These are phyloP conservation scores for Ceratocystis destructans DNA, from an alignment of 2,329 filamentous ascomycete species.

Conservation along the genomic window DNA sequence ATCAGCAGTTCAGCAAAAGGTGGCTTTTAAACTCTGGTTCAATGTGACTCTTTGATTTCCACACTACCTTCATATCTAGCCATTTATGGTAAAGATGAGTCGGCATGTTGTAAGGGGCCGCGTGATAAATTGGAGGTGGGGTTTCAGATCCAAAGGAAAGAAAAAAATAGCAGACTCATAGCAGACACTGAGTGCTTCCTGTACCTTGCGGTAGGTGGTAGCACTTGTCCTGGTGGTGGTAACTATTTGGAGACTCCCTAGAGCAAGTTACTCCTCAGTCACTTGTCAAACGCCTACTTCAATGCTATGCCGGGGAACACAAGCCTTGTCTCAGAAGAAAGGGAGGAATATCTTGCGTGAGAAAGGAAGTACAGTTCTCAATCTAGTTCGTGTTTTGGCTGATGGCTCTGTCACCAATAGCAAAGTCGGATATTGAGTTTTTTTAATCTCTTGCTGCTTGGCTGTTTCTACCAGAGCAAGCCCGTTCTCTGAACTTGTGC, in stretches of 20 bases:
- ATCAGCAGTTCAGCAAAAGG: neutral
- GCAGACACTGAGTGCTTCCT: neutral
- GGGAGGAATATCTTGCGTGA: neutral
- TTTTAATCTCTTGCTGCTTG: neutral
- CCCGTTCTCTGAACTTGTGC: neutral
- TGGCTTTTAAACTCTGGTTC: neutral
- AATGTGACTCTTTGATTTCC: conserved; percentile 1
- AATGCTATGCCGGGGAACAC: neutral
- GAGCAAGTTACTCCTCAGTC: too few relatives aligned
- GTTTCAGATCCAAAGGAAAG: neutral
- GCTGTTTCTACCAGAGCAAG: neutral
- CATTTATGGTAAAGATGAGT: neutral
- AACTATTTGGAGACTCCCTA: too few relatives aligned
- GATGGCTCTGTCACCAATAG: neutral
- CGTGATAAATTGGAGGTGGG: neutral
- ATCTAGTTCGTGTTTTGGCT: neutral
- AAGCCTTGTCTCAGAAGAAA: neutral
- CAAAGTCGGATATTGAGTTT: neutral
- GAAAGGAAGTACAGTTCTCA: neutral
- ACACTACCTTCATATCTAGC: neutral
- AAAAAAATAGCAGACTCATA: neutral
- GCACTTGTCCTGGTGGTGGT: neutral
- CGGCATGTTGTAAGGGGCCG: neutral
- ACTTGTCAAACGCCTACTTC: neutral
- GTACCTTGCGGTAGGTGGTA: neutral